Percentiles rank a stretch among this genome's conserved stretches.
phyloP scores from a whole-genome alignment of 345 rosid genomes.

The Linum lewisii region DNA sequence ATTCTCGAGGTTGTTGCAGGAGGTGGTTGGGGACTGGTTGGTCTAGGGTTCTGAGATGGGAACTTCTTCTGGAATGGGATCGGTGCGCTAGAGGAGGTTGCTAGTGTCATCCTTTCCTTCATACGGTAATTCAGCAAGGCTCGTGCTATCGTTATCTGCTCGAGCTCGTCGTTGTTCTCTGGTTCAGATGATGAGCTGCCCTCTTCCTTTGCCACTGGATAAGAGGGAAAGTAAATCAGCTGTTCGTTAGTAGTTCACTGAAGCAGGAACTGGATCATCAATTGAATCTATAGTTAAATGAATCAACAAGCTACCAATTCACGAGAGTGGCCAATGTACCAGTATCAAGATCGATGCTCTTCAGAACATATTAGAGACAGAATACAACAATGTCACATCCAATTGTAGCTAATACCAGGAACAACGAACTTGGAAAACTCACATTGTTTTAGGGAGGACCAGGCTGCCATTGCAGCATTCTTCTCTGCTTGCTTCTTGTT shows the following conservation, averaged over 20 bases:
- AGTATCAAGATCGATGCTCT: too few species aligned
- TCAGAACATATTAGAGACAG: too few species aligned
- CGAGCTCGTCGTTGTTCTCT: conserved; percentile 79
- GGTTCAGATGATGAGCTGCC: conserved; percentile 65
- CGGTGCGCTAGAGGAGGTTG: conserved; percentile 38
- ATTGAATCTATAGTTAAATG: neutral
- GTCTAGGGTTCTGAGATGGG: conserved; percentile 53
- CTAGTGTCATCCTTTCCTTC: conserved; percentile 68
- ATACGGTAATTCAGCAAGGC: conserved; percentile 59
- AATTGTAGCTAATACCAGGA: too few species aligned
- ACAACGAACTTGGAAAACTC: conserved; percentile 18
- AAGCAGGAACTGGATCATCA: too few species aligned
- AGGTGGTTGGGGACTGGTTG: conserved; percentile 74
- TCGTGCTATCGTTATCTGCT: conserved; percentile 83
- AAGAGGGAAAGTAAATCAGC: conserved; percentile 16
- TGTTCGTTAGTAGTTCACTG: too few species aligned
- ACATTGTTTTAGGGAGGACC: conserved; percentile 91
- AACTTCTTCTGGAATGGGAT: conserved; percentile 71
- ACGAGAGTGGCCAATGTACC: too few species aligned
- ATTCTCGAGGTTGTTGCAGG: conserved; percentile 69
- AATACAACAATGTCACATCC: too few species aligned
- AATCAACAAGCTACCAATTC: too few species aligned
- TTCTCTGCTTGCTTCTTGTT: conserved; percentile 98
- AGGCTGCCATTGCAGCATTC: conserved; percentile 98
- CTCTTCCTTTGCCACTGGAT: conserved; percentile 91